phyloP scores from a whole-genome alignment of 495 filamentous ascomycete genomes.

The Penicillium coprophilum region DNA sequence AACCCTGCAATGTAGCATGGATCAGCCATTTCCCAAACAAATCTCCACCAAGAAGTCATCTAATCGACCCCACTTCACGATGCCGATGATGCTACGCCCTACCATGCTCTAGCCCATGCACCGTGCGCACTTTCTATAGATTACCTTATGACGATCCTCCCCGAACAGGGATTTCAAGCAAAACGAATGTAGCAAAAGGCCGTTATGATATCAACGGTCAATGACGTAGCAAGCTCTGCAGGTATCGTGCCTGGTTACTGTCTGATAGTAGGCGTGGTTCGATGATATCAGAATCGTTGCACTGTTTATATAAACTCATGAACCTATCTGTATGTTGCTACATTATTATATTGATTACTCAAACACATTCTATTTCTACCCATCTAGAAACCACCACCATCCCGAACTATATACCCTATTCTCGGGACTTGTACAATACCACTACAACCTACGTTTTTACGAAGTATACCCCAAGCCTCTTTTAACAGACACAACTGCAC shows the following conservation, averaged over 20 bases:
- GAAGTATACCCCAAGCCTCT: conserved; percentile 4
- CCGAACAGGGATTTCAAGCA: conserved; percentile 13
- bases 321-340: not conserved
- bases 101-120: conserved; percentile 5
- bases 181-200: not conserved
- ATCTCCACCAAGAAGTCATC: conserved; percentile 1
- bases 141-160: conserved; percentile 14
- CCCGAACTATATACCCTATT: not conserved
- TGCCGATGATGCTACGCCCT: conserved; percentile 11
- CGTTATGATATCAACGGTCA: conserved; percentile 24
- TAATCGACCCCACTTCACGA: conserved; percentile 4
- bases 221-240: conserved; percentile 26
- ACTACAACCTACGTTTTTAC: not conserved
- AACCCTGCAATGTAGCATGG: conserved; percentile 4
- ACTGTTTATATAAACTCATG: conserved; percentile 9
- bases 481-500: not conserved
- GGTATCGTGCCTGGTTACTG: conserved; percentile 12
- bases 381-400: not conserved
- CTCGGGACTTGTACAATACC: conserved; percentile 3
- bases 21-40: conserved; percentile 16
- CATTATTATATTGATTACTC: conserved; percentile 2
- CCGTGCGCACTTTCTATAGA: conserved; percentile 20
- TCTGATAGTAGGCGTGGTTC: not conserved
- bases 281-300: conserved; percentile 22
- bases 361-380: not conserved